Base-by-base conservation (phyloP, 129 eudicot species). In the Artemisia tridentata region DNA sequence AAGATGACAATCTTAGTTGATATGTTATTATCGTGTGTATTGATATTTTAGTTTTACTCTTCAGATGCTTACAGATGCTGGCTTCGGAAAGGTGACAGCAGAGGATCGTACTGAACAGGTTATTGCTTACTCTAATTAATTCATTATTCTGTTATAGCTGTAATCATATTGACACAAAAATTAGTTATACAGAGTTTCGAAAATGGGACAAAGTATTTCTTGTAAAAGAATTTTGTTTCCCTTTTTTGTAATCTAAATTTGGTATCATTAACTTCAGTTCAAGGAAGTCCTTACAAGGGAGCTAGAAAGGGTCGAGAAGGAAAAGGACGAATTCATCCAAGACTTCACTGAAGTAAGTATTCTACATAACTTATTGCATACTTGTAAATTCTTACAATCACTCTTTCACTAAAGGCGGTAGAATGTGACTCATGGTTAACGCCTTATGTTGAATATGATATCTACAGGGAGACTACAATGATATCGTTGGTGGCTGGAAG, bases 91-190 rank as follows among this genome's bases (percentile, higher is more conserved):
- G 31, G 97, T 95, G 51, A 75, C 49, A 67, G 96, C 99, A 13
- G 99, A 95, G 87, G 99, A 90, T 80, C 81, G 97, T 77, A 95
- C 99, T 29, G 86, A 90, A 43, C 99, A 88, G 97, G 99, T 95
- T 38, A 47, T 45, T 67, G 65, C 14, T 54, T 34, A 4, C 68
- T 34, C 68, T 34, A n/a, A n/a, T n/a, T 38, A 16, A 50, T 50
- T 50, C 16, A 21, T 38, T 12, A 7, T 31, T 63, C 13, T 34
- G 48, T 34, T 34, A 8, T 16, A 31, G 47, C 7, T 34, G 41
- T 34, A 29, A 5, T 34, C 41, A 34, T 6, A 34, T 6, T 6
- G 7, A 34, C 8, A 34, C 41, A 38, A 38, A 29, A 4, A 29
- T 4, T 29, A 29, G 34, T 29, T 29, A 4, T 29, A 29, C 34